Percentiles rank a stretch among this genome's conserved stretches.
Conservation (phyloP, 495 filamentous ascomycete species). For the Baudoinia panamericana region DNA sequence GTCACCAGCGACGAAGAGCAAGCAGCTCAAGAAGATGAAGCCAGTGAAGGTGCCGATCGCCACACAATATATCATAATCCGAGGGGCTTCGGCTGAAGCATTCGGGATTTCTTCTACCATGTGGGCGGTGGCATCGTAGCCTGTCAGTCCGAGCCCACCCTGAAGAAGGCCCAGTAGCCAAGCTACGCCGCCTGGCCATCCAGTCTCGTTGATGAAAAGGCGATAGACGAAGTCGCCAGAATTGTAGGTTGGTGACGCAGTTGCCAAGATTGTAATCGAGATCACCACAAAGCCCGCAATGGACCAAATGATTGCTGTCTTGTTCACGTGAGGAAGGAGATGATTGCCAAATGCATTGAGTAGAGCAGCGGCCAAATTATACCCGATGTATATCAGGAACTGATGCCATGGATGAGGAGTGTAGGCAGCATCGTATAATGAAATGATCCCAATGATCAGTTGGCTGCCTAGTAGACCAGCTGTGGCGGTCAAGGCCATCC, state of each 20-base stretch:
- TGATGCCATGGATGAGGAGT: slow-evolving; percentile 52
- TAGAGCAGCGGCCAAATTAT: slow-evolving; percentile 47
- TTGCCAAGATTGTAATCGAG: slow-evolving; percentile 51
- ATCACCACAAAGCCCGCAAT: slow-evolving; percentile 55
- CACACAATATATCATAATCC: slow-evolving; percentile 62
- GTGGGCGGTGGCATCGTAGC: slow-evolving; percentile 39
- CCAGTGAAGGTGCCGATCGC: slow-evolving; percentile 56
- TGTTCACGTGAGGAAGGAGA: slow-evolving; percentile 51
- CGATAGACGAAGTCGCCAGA: slow-evolving; percentile 43
- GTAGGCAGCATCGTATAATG: slow-evolving; percentile 37
- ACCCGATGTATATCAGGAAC: slow-evolving; percentile 55
- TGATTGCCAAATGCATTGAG: slow-evolving; percentile 56
- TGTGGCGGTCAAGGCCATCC: slow-evolving; percentile 39
- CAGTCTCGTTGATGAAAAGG: slow-evolving; percentile 35
- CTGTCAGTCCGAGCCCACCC: slow-evolving; percentile 41
- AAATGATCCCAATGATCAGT: slow-evolving; percentile 35
- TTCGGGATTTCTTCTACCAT: slow-evolving; percentile 54
- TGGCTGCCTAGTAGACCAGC: slow-evolving; percentile 32
- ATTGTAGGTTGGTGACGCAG: slow-evolving; percentile 47
- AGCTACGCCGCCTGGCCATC: slow-evolving; percentile 43
- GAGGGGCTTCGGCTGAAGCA: slow-evolving; percentile 49
- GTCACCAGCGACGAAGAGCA: slow-evolving; percentile 51
- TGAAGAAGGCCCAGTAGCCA: slow-evolving; percentile 43
- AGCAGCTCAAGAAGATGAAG: slow-evolving; percentile 50
- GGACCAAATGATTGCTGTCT: slow-evolving; percentile 52